Evolutionary conservation across 768 basidiomycete genomes (phyloP).

Genomic region (Leucocoprinus sp.): DNA sequence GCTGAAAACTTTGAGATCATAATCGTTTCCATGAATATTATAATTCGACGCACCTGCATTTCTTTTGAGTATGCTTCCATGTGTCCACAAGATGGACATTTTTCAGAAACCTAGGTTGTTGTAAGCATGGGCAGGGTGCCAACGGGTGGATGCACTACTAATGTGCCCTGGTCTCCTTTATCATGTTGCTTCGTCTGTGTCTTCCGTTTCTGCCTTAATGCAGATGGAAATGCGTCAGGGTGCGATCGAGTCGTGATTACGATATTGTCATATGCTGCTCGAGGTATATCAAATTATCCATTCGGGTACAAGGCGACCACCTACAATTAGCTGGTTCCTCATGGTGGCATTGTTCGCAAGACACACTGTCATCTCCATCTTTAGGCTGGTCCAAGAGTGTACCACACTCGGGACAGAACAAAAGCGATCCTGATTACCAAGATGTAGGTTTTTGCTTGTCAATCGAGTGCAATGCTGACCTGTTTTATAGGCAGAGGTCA

Average conservation of each 20-base stretch:
- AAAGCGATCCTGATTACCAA: constrained; percentile 72
- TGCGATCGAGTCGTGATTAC: constrained; percentile 86
- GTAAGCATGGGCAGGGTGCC: neutral
- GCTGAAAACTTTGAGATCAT: constrained; percentile 31
- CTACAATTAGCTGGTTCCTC: constrained; percentile 84
- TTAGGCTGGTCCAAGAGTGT: constrained; percentile 79
- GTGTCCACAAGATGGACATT: constrained; percentile 83
- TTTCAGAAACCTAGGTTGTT: constrained; percentile 65
- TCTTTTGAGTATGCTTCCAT: constrained; percentile 83
- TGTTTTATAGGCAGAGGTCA: constrained; percentile 25
- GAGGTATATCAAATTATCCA: neutral
- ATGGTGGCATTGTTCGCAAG: constrained; percentile 84
- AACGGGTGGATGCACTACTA: constrained; percentile 22
- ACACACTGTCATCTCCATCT: constrained; percentile 64
- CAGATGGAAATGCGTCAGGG: constrained; percentile 90
- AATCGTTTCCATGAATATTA: neutral
- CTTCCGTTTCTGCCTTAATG: constrained; percentile 78
- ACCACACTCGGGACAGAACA: constrained; percentile 93
- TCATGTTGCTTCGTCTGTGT: constrained; percentile 81
- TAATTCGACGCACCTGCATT: constrained; percentile 53
- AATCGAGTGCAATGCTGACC: constrained; percentile 20
- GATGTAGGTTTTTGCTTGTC: neutral
- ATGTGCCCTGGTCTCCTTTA: constrained; percentile 53
- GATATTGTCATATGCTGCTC: constrained; percentile 82
- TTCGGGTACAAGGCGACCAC: constrained; percentile 22